phyloP scores from a whole-genome alignment of 2,329 filamentous ascomycete genomes.

The Fusarium verticillioides region DNA sequence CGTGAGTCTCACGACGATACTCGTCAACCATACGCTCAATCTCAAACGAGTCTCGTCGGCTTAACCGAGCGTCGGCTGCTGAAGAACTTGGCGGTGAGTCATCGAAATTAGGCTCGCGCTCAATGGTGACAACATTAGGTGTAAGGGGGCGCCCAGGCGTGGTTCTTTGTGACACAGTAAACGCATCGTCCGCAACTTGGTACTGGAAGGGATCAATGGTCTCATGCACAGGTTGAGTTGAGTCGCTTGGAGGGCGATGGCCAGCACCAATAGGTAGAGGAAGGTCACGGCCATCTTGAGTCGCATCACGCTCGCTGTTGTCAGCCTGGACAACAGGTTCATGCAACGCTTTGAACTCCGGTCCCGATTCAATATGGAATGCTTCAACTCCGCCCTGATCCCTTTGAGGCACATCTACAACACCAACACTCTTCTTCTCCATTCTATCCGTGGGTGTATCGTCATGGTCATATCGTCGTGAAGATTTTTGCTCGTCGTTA shows the following conservation, averaged over 20 bases:
- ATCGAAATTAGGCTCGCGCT: slow-evolving; percentile 64
- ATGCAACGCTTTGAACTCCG: slow-evolving; percentile 44
- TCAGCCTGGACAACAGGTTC: slow-evolving; percentile 37
- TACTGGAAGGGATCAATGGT: slow-evolving; percentile 68
- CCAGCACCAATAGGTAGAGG: slow-evolving; percentile 44
- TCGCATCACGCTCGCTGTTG: slow-evolving; percentile 38
- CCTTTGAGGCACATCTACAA: slow-evolving; percentile 37
- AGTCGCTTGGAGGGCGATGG: slow-evolving; percentile 41
- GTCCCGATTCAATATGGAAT: slow-evolving; percentile 44
- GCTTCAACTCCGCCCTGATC: slow-evolving; percentile 44
- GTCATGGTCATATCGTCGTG: slow-evolving; percentile 49
- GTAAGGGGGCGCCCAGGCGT: slow-evolving; percentile 58
- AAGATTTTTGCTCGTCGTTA: slow-evolving; percentile 47
- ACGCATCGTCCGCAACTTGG: slow-evolving; percentile 65
- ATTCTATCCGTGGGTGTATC: slow-evolving; percentile 44
- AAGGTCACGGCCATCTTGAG: slow-evolving; percentile 44
- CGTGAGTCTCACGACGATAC: slow-evolving; percentile 40
- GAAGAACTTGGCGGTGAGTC: slow-evolving; percentile 47
- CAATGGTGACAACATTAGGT: slow-evolving; percentile 63
- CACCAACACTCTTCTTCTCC: slow-evolving; percentile 41
- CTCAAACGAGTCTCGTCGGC: slow-evolving; percentile 63
- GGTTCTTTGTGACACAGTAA: slow-evolving; percentile 55
- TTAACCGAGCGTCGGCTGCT: slow-evolving; percentile 53
- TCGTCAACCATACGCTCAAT: slow-evolving; percentile 51
- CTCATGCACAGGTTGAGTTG: slow-evolving; percentile 42